These are phyloP conservation scores for Pseudoturritis turrita DNA, from an alignment of 345 rosid genomes.

Conservation along the genomic window DNA sequence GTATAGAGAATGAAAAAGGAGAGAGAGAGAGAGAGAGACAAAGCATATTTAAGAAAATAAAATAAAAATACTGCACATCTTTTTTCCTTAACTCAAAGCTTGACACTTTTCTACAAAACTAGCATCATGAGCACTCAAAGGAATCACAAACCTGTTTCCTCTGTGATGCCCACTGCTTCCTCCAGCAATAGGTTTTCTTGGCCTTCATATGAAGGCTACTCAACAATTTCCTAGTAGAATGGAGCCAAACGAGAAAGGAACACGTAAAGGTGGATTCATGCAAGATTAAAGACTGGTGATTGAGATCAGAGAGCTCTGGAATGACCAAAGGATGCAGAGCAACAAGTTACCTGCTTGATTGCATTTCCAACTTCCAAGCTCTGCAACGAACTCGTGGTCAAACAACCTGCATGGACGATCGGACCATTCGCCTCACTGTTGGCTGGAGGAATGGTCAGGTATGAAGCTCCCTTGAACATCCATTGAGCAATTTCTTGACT, in stretches of 20 bases:
- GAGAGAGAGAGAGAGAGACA: background rate
- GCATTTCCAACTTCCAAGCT: constrained; percentile 46
- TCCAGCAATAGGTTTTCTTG: constrained; percentile 12
- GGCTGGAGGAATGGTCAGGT: constrained; percentile 38
- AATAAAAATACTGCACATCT: constrained; percentile 21
- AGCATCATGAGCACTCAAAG: constrained; percentile 21
- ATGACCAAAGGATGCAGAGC: background rate
- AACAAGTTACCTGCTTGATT: constrained; percentile 57
- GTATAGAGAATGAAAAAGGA: constrained; percentile 11
- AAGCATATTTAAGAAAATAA: background rate
- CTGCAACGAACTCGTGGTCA: constrained; percentile 41
- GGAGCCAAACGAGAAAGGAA: constrained; percentile 3
- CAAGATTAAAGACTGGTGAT: background rate
- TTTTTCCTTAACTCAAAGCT: constrained; percentile 18
- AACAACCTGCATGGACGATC: constrained; percentile 65
- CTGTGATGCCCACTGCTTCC: constrained; percentile 19
- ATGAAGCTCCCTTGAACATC: constrained; percentile 82
- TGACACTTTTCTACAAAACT: constrained; percentile 32
- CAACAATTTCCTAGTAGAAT: constrained; percentile 24
- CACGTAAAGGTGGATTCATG: background rate
- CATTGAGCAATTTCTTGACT: constrained; percentile 51
- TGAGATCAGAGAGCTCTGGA: background rate
- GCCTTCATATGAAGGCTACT: constrained; percentile 12
- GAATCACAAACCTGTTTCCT: constrained; percentile 28
- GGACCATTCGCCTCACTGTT: constrained; percentile 40